Percentiles rank a stretch among this genome's conserved stretches.
Conservation (phyloP, 208 protist species). For the Herpetomonas tarakana region DNA sequence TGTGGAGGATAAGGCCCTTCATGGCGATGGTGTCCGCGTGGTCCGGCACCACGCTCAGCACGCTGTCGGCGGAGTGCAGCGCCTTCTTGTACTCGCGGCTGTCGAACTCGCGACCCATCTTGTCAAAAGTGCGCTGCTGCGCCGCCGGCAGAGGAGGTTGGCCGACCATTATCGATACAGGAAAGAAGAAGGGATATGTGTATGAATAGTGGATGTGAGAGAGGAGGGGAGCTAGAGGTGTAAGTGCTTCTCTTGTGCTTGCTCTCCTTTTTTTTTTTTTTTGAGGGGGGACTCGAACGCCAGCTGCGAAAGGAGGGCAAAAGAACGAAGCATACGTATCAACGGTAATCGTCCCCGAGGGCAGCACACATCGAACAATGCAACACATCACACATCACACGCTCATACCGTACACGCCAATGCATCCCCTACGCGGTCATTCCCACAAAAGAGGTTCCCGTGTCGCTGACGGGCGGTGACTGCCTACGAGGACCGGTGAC, state of each 20-base stretch:
- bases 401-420: no score
- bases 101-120: slow-evolving; percentile 77
- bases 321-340: no score
- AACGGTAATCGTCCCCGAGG: no score
- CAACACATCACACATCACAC: no score
- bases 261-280: neutral
- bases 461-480: no score
- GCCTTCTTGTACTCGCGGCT: slow-evolving; percentile 77
- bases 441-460: no score
- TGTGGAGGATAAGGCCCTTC: slow-evolving; percentile 73
- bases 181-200: no score
- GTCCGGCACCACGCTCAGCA: slow-evolving; percentile 59
- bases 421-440: no score
- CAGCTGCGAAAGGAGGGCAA: no score
- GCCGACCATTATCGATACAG: slow-evolving; percentile 4
- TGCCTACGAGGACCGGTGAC: no score
- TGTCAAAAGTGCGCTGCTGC: slow-evolving; percentile 76
- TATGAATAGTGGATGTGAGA: neutral
- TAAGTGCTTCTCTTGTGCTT: neutral
- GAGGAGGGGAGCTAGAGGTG: neutral
- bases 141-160: slow-evolving; percentile 19
- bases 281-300: no score
- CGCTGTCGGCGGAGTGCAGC: slow-evolving; percentile 65
- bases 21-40: slow-evolving; percentile 84
- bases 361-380: no score